These are phyloP conservation scores for Plasmodium cynomolgi DNA, from an alignment of 169 alveolate species.

Conservation along the genomic window DNA sequence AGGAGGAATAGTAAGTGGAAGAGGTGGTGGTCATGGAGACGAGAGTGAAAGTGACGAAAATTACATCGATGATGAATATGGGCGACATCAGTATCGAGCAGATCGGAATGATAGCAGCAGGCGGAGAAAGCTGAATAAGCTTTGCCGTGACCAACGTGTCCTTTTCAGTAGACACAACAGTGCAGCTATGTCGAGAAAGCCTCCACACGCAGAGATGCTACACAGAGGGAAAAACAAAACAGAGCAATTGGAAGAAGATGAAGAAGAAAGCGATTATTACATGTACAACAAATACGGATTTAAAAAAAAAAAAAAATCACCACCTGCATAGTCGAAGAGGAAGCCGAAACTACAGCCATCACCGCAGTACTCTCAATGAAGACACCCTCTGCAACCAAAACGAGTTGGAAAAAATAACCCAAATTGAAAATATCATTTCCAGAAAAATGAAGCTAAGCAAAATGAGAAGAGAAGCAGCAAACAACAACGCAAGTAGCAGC, in stretches of 20 bases:
- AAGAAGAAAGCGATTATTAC: not conserved
- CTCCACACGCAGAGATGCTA: not conserved
- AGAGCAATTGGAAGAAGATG: not conserved
- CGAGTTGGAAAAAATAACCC: conserved; percentile 38
- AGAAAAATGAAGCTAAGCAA: conserved; percentile 30
- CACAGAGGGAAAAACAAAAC: not conserved
- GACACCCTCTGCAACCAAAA: conserved; percentile 24
- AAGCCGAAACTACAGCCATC: not conserved
- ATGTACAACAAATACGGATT: conserved; percentile 11
- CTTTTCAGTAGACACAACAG: not conserved
- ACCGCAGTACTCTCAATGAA: not conserved
- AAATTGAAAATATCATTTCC: conserved; percentile 58
- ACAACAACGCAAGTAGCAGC: not conserved
- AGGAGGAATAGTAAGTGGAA: not conserved
- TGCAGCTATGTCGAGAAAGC: not conserved
- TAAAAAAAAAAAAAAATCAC: not conserved
- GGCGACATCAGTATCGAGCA: not conserved
- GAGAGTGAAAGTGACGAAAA: not conserved
- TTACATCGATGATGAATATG: not conserved
- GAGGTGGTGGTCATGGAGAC: not conserved
- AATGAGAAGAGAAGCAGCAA: not conserved
- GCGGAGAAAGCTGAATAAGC: not conserved
- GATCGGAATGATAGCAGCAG: not conserved
- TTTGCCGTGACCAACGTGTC: not conserved
- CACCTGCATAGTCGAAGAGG: not conserved